Evolutionary conservation across 495 filamentous ascomycete species (phyloP), one percentile per base, ranked within the genome.

Genomic region (Pyrenula massariospora): DNA sequence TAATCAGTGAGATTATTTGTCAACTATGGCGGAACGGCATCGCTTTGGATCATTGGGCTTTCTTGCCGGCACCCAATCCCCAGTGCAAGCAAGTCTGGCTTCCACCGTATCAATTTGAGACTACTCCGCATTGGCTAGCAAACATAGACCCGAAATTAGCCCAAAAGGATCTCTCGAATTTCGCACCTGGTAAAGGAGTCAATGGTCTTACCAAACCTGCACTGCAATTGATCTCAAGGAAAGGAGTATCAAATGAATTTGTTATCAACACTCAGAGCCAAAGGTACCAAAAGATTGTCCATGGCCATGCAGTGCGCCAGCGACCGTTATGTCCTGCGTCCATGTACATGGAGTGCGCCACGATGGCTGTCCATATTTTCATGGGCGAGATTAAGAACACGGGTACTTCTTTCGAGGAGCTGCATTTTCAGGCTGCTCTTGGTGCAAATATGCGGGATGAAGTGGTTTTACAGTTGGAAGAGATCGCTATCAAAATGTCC

Each of bases 51-150:
- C 72, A 66, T 53, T 74, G 71, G 71, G 56, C 58, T 2, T 70
- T 65, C 55, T 60, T 77, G 56, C 70, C 15, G 48, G 25, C 2
- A 20, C n/a, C 3, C 57, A 71, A 50, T 58, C 22, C 2, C 8
- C 12, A 0, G 10, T 20, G 0, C 65, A 64, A 42, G 47, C 54
- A 2, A 54, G 48, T 3, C 21, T 72, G 0, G 59, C 57, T 73
- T 1, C 71, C 71, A 10, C 66, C 71, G 1, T 74, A 73, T 54
- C 66, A 68, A 47, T 74, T 70, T 50, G 64, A 63, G 12, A 65
- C 66, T 25, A 53, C 59, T 0, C 36, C 53, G 19, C 71, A 74
- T 50, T 74, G 71, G 71, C 52, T 72, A 10, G 62, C 20, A 66
- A 65, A 47, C 11, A 48, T 48, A 8, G 25, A 48, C 11, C 42